phyloP scores from a whole-genome alignment of 805 yeast species.

The Nakazawaea ambrosiae region DNA sequence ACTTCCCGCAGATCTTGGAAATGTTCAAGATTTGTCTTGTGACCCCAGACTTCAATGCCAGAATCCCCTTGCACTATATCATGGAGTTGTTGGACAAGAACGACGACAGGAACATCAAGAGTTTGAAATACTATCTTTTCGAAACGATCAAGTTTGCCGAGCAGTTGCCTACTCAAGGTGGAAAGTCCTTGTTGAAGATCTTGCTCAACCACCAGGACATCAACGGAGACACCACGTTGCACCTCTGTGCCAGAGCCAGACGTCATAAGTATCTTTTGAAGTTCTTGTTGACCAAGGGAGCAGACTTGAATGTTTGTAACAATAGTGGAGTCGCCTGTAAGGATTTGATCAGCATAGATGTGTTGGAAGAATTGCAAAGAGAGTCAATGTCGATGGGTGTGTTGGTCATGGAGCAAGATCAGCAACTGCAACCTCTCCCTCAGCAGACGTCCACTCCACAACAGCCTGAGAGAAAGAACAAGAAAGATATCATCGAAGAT shows the following conservation, averaged over 20 bases:
- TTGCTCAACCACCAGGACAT: constrained; percentile 71
- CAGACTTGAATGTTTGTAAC: constrained; percentile 23
- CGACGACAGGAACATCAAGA: constrained; percentile 37
- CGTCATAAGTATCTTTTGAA: constrained; percentile 39
- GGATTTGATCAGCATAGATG: constrained; percentile 11
- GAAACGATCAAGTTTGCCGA: constrained; percentile 26
- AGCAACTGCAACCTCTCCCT: constrained; percentile 2
- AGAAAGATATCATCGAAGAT: constrained; percentile 32
- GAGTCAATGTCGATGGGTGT: background rate
- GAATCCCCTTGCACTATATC: constrained; percentile 69
- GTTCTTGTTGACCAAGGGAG: constrained; percentile 39
- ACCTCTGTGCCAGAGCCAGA: constrained; percentile 56
- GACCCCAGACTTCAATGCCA: constrained; percentile 63
- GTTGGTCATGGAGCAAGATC: constrained; percentile 3
- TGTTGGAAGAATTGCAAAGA: constrained; percentile 13
- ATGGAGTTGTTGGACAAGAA: constrained; percentile 36
- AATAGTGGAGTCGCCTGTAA: constrained; percentile 13
- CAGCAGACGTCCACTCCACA: background rate
- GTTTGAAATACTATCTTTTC: constrained; percentile 47
- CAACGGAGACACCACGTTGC: constrained; percentile 81
- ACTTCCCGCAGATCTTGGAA: constrained; percentile 53
- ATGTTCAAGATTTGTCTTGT: constrained; percentile 58
- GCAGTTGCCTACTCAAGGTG: constrained; percentile 18
- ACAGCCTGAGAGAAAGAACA: constrained; percentile 13
- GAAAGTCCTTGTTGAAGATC: constrained; percentile 42